Percentiles rank a stretch among this genome's conserved stretches.
Evolutionary conservation across 2,329 filamentous ascomycete species (phyloP).

Genomic region (Diaporthe caulivora): DNA sequence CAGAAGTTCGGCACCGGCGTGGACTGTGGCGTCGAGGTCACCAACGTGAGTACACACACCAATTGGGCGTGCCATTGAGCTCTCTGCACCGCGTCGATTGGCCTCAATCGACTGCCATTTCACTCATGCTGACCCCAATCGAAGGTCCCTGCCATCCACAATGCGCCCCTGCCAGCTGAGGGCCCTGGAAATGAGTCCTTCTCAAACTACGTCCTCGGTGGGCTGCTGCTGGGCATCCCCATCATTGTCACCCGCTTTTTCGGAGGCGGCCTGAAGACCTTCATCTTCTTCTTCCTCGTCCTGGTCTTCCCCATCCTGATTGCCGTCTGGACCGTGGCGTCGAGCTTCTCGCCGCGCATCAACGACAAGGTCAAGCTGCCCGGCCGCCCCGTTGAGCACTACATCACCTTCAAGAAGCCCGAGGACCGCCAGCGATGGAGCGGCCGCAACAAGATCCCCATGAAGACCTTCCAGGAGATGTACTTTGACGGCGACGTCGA

Average conservation of each 20-base stretch:
- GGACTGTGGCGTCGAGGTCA: slow-evolving; percentile 67
- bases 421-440: slow-evolving; percentile 74
- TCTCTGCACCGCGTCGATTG: background rate
- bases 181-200: slow-evolving; percentile 86
- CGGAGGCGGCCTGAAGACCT: slow-evolving; percentile 87
- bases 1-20: slow-evolving; percentile 63
- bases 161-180: slow-evolving; percentile 93
- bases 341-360: slow-evolving; percentile 85
- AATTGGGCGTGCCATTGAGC: background rate
- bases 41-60: slow-evolving; percentile 57
- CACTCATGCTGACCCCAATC: background rate
- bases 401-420: slow-evolving; percentile 82
- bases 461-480: slow-evolving; percentile 97
- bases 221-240: slow-evolving; percentile 77
- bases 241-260: slow-evolving; percentile 85
- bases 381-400: slow-evolving; percentile 89
- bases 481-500: slow-evolving; percentile 96
- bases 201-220: slow-evolving; percentile 83
- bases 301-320: slow-evolving; percentile 83
- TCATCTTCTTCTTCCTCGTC: slow-evolving; percentile 85
- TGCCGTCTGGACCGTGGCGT: slow-evolving; percentile 84
- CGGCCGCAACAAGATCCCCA: slow-evolving; percentile 83
- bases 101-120: background rate
- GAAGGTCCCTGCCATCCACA: slow-evolving; percentile 90
- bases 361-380: slow-evolving; percentile 92